Evolutionary conservation across 1,284 basidiomycete species (phyloP), one percentile per base, ranked within the genome.

Genomic region (Ustilago esculenta): DNA sequence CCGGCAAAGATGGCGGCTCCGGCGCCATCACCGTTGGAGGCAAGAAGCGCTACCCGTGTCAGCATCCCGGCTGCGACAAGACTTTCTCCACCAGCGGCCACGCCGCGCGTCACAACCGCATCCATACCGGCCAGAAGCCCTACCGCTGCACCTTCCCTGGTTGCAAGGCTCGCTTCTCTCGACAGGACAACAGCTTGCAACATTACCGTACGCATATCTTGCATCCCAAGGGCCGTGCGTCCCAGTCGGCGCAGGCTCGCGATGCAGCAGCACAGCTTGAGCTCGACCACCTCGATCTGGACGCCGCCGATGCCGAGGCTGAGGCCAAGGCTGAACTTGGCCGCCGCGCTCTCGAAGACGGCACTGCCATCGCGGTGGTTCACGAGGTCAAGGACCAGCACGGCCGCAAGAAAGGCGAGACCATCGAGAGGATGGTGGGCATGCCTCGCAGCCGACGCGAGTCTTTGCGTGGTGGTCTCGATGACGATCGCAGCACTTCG

Each of bases 51-150:
- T 89, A 90, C 68, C 82, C 88, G 23, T 90, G 89, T 76, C 66
- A 72, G 20, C 73, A 76, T 29, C 72, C 82, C 3, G 87, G 86
- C 7, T 90, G 89, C 75, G 87, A 88, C 11, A 87, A 88, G 48
- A 86, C 87, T 1, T 92, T 92, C 82, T 90, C 90, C 48, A 92
- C 91, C 37, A 89, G 88, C 73, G 91, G 91, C 29, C 91, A 92
- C 77, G 87, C 92, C 18, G 89, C 91, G 0, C 86, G 91, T 43
- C 91, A 92, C 80, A 86, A 89, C 21, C 86, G 90, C 18, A 81
- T 92, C 11, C 91, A 92, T 83, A 92, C 91, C 8, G 77, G 76
- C 21, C 72, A 73, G 51, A 76, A 77, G 35, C 78, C 79, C 1
- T 80, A 80, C 39, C 66, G 72, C 5, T 81, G 80, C 63, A 77